A percentile compares a stretch with the other conserved stretches of the same genome.
Evolutionary conservation across 2,329 filamentous ascomycete genomes (phyloP).

Genomic region (Pseudocercospora macadamiae): DNA sequence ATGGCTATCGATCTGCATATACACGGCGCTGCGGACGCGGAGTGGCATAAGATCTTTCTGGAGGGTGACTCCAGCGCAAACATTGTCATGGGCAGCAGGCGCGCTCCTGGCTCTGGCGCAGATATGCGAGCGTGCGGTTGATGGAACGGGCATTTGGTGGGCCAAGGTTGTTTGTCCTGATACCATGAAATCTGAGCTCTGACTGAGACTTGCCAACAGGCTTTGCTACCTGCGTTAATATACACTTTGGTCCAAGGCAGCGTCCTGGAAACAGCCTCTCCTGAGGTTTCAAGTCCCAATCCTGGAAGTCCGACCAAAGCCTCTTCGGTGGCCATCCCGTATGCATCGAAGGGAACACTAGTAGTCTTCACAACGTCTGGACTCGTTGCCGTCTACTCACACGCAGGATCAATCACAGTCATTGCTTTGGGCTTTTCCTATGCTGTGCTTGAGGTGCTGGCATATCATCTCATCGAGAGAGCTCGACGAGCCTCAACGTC

Average conservation of each 20-base stretch:
- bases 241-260: slow-evolving; percentile 24
- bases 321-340: slow-evolving; percentile 6
- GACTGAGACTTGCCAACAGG: slow-evolving; percentile 34
- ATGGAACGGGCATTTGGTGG: slow-evolving; percentile 49
- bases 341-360: slow-evolving; percentile 37
- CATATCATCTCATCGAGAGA: slow-evolving; percentile 46
- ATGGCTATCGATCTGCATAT: slow-evolving; percentile 46
- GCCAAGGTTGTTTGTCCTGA: slow-evolving; percentile 44
- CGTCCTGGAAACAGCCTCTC: slow-evolving; percentile 19
- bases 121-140: slow-evolving; percentile 50
- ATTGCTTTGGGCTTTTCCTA: slow-evolving; percentile 47
- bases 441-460: slow-evolving; percentile 44
- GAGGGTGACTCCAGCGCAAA: slow-evolving; percentile 32
- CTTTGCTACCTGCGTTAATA: slow-evolving; percentile 33
- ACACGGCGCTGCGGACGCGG: slow-evolving; percentile 35
- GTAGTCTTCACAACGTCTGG: slow-evolving; percentile 41
- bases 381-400: slow-evolving; percentile 39
- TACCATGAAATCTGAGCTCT: slow-evolving; percentile 17
- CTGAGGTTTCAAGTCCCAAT: background rate
- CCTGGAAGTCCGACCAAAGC: slow-evolving; percentile 25
- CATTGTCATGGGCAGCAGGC: slow-evolving; percentile 45
- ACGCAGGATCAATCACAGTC: slow-evolving; percentile 40
- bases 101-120: slow-evolving; percentile 45
- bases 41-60: slow-evolving; percentile 31
- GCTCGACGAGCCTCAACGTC: slow-evolving; percentile 29